Evolutionary conservation across 805 yeast genomes (phyloP), one percentile per base, ranked within the genome.

Genomic region (Candida sakaeoensis): DNA sequence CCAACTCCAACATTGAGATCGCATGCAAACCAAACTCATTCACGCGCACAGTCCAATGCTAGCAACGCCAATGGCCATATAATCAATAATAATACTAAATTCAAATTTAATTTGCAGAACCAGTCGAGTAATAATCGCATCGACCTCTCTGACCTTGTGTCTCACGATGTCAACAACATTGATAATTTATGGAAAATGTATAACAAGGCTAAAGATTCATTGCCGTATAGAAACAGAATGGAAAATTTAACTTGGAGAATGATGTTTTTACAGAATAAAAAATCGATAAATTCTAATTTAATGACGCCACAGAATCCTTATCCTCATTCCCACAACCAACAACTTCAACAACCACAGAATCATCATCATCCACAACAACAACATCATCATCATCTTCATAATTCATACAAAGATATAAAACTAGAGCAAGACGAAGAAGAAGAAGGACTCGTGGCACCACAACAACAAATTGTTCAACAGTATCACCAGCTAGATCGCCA

Each of bases 211-310:
- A 79, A 77, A 48, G 80, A 85, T 8, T 71, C 82, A 9, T 62
- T 89, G 29, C 95, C 95, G 1, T 80, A 85, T 57, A 74, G 76
- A 40, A 74, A 78, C 19, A 67, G 96, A 37, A 83, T 89, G 80
- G 87, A 85, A 53, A 89, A 89, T 55, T 60, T 88, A 40, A 80
- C 95, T 8, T 88, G 96, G 96, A 66, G 96, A 43, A 74, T 88
- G 78, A 82, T 88, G 90, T 77, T 72, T 32, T 65, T 82, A 48
- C 57, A 57, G 37, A 43, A 47, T 40, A 43, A 42, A 8, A n/a
- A n/a, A n/a, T n/a, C n/a, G n/a, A n/a, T n/a, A n/a, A n/a, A 34
- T 26, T 14, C 5, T 2, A 18, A 16, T 25, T 9, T 9, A 22
- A 22, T 19, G 19, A 13, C 28, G 3, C 6, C 28, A 17, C 24